Evolutionary conservation across 768 basidiomycete species (phyloP).

Genomic region (Boletus reticulatus): DNA sequence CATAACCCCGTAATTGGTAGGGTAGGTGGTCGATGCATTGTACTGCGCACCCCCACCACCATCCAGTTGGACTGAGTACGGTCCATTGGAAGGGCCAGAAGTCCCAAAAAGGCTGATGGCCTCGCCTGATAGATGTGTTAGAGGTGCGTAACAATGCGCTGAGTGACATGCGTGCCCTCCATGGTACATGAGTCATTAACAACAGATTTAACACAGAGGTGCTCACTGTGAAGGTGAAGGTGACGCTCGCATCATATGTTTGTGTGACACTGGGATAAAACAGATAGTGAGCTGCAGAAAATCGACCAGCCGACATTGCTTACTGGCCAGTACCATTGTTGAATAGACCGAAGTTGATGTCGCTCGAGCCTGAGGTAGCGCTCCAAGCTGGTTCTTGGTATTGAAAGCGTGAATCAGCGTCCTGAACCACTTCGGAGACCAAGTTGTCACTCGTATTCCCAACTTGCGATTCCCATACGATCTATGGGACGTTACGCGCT

Average conservation of each 20-base stretch:
- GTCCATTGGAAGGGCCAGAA: slow-evolving; percentile 35
- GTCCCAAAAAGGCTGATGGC: slow-evolving; percentile 46
- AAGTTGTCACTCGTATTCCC: slow-evolving; percentile 15
- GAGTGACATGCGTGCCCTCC: slow-evolving; percentile 19
- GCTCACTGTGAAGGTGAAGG: slow-evolving; percentile 41
- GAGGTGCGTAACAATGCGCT: neutral
- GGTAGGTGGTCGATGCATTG: slow-evolving; percentile 17
- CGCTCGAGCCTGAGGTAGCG: slow-evolving; percentile 15
- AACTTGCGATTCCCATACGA: slow-evolving; percentile 31
- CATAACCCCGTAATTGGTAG: slow-evolving; percentile 28
- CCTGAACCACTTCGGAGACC: slow-evolving; percentile 25
- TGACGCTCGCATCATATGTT: slow-evolving; percentile 33
- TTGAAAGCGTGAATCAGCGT: slow-evolving; percentile 39
- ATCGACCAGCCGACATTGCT: slow-evolving; percentile 2
- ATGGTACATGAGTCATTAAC: slow-evolving; percentile 1
- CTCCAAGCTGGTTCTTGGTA: slow-evolving; percentile 40
- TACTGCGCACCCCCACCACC: slow-evolving; percentile 22
- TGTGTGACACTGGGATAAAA: slow-evolving; percentile 32
- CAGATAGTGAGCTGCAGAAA: neutral
- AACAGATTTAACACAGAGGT: neutral
- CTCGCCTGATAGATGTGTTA: slow-evolving; percentile 32
- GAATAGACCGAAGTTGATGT: slow-evolving; percentile 38
- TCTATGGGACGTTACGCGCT: slow-evolving; percentile 9
- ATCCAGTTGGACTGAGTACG: slow-evolving; percentile 38
- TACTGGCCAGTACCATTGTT: slow-evolving; percentile 44